Evolutionary conservation across 1,284 basidiomycete genomes (phyloP), one percentile per base, ranked within the genome.

Genomic region (Tilletia setariae): DNA sequence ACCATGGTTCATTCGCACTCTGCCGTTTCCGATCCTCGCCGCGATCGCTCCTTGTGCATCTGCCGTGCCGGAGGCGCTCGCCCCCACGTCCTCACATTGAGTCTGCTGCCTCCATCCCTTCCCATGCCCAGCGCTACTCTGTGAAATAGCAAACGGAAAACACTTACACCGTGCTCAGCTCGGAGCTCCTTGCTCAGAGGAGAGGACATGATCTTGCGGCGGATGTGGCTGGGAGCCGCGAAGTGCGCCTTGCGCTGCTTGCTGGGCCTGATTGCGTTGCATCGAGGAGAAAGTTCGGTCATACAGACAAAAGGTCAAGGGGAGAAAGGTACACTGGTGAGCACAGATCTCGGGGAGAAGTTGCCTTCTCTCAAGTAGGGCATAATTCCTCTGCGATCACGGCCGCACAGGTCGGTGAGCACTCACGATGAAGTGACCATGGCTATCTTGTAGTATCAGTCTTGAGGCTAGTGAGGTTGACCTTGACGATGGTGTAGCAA

Each of bases 161-260:
- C 73, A 87, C 91, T 81, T 84, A 96, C 94, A 85, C 90, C 91
- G 88, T 98, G 88, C 87, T 97, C 92, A 83, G 84, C 86, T 76
- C 94, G 90, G 81, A 98, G 90, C 83, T 97, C 95, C 88, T 97
- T 98, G 78, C 91, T 91, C 74, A 98, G 89, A 69, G 93, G 87
- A 72, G 94, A 93, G 79, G 92, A 94, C 94, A 98, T 96, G 82
- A 98, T 94, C 87, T 93, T 95, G 85, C 95, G 90, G 84, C 94
- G 92, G 81, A 93, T 72, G 75, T 78, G 76, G 46, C 72, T 74
- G 67, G 79, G 79, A 70, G 79, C 79, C 65, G 72, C 71, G 67
- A 81, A 81, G 77, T 81, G 79, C 64, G 62, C 62, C 9, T 23
- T 11, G 62, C 62, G 62, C 62, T 63, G 62, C 56, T 61, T 61